These are phyloP conservation scores for Fusarium nelsonii DNA, from an alignment of 2,329 filamentous ascomycete genomes.

Conservation along the genomic window DNA sequence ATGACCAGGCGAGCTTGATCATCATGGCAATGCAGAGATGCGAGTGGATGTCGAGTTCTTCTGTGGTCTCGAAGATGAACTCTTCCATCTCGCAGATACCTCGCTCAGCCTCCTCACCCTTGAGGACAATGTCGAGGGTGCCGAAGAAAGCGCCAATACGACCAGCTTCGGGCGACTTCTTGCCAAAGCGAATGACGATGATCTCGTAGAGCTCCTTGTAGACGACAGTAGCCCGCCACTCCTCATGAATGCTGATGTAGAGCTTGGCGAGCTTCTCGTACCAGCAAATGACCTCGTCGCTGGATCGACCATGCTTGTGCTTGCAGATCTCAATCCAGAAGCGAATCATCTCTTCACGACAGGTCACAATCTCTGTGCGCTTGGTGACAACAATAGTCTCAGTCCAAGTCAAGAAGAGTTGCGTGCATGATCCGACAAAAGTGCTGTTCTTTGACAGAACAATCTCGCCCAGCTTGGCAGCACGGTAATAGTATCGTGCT, in stretches of 20 bases:
- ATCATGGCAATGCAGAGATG: slow-evolving; percentile 52
- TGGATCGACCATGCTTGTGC: slow-evolving; percentile 51
- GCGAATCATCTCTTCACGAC: slow-evolving; percentile 55
- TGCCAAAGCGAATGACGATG: slow-evolving; percentile 50
- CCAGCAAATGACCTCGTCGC: slow-evolving; percentile 55
- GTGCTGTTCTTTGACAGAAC: slow-evolving; percentile 51
- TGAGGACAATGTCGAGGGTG: slow-evolving; percentile 52
- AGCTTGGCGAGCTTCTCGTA: slow-evolving; percentile 54
- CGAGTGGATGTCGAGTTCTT: slow-evolving; percentile 52
- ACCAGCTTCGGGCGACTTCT: slow-evolving; percentile 49
- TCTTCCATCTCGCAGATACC: slow-evolving; percentile 50
- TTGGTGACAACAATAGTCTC: slow-evolving; percentile 52
- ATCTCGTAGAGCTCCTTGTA: slow-evolving; percentile 54
- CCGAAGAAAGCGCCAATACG: slow-evolving; percentile 51
- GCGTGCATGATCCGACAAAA: slow-evolving; percentile 53
- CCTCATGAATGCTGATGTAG: slow-evolving; percentile 54
- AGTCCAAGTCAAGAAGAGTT: slow-evolving; percentile 53
- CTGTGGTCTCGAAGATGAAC: slow-evolving; percentile 53
- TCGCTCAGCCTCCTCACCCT: slow-evolving; percentile 43
- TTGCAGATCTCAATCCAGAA: slow-evolving; percentile 56
- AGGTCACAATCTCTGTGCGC: slow-evolving; percentile 53
- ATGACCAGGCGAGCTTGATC: slow-evolving; percentile 52
- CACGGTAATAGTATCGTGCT: slow-evolving; percentile 54
- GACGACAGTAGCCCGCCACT: slow-evolving; percentile 49
- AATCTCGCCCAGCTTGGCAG: slow-evolving; percentile 49